A percentile compares a stretch with the other conserved stretches of the same genome.
Conservation (phyloP, 305 asterid species). For the Fraxinus angustifolia region DNA sequence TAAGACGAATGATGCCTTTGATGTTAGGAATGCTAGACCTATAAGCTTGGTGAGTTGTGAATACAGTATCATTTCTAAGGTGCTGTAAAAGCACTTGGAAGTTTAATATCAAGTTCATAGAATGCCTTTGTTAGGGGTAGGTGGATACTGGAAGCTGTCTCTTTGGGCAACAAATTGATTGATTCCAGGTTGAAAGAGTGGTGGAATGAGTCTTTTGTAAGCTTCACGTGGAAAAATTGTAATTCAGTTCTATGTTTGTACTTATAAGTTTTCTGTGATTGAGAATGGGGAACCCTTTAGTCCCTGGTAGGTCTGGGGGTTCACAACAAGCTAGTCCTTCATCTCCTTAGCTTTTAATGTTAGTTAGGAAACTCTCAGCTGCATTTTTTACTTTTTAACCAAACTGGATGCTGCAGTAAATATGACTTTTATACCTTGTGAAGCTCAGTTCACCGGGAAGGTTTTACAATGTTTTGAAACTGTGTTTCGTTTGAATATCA, state of each 20-base stretch:
- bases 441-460: neutral
- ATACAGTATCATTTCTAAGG: neutral
- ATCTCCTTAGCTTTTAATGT: neutral
- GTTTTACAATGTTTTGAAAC: neutral
- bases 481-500: neutral
- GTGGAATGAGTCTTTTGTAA: neutral
- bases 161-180: neutral
- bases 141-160: neutral
- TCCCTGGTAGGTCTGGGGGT: neutral
- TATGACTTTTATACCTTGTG: neutral
- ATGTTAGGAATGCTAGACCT: neutral
- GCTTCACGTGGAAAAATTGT: neutral
- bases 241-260: neutral
- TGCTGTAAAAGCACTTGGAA: neutral
- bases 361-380: neutral
- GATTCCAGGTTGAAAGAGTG: neutral
- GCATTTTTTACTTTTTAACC: neutral
- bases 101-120: neutral
- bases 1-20: neutral
- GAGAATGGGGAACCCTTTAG: neutral
- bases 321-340: neutral
- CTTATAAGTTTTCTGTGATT: neutral
- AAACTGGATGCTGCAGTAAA: neutral
- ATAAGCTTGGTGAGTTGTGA: neutral
- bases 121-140: neutral